Base-by-base conservation (phyloP, 148 eudicot genomes). In the Rhododendron griersonianum region DNA sequence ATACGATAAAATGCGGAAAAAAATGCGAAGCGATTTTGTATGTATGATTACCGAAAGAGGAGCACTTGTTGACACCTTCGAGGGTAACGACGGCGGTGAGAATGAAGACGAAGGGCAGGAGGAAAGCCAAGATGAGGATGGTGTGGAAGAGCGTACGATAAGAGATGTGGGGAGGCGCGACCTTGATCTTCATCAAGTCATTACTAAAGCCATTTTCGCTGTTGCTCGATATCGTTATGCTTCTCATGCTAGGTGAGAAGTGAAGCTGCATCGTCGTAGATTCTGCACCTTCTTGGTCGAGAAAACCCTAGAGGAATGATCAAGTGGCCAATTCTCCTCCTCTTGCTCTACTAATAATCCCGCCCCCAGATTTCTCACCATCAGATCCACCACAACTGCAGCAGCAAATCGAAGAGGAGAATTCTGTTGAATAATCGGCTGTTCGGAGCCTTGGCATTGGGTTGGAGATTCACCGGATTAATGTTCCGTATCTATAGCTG, bases 31-130 rank as follows among this genome's bases (percentile, higher is more conserved):
- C 61, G 6, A 55, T 55, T 55, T 9, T 55, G 61, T 55, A 61
- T 15, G 39, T 21, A 25, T 57, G 81, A 30, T 30, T 95, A 97
- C 99, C 99, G 45, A 95, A 88, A n/a, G 99, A 95, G 75, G 99
- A 97, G 84, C 99, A 95, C 89, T 97, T 97, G 93, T 97, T 97
- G 93, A 95, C 96, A 87, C 98, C 99, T 93, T 97, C 99, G 79
- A 97, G 98, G 88, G 99, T 97, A 85, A 97, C 96, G 51, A 97
- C 79, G 33, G 99, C 99, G 35, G 99, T 97, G 71, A 97, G 93
- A 81, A 97, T 97, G 91, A 97, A 97, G 81, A 95, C 95, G 51
- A 97, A 97, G 11, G 99, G 99, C 91, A 97, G 90, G 80, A 97
- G 88, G 84, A 94, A 95, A 59, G 99, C 99, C 3, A 95, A 92